phyloP scores from a whole-genome alignment of 2,329 filamentous ascomycete genomes.

The Stachybotrys chartarum region DNA sequence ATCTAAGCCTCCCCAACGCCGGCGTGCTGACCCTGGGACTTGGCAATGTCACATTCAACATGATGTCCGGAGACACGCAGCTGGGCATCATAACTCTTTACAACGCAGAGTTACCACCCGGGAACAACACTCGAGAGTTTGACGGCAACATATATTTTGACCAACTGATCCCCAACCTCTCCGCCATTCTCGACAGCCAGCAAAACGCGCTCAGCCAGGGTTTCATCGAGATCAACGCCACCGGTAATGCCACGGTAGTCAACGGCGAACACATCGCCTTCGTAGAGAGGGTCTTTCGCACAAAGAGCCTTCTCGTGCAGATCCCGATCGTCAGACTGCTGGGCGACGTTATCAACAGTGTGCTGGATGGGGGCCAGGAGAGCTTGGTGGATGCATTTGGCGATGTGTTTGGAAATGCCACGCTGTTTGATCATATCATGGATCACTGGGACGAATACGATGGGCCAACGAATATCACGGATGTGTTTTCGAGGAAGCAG shows the following conservation, averaged over 20 bases:
- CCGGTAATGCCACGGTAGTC: constrained; percentile 32
- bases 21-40: constrained; percentile 34
- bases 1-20: constrained; percentile 36
- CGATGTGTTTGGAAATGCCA: constrained; percentile 30
- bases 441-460: constrained; percentile 23
- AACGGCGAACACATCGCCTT: constrained; percentile 35
- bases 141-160: constrained; percentile 33
- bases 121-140: constrained; percentile 34
- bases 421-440: constrained; percentile 27
- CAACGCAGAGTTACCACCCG: constrained; percentile 31
- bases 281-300: constrained; percentile 35
- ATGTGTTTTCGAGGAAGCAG: neutral
- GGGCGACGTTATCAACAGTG: constrained; percentile 27
- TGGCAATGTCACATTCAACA: constrained; percentile 38
- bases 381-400: constrained; percentile 26
- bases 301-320: constrained; percentile 24
- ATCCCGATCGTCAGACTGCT: constrained; percentile 31
- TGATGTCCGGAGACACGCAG: constrained; percentile 29
- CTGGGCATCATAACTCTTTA: constrained; percentile 31
- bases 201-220: constrained; percentile 26
- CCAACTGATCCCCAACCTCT: constrained; percentile 32
- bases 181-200: constrained; percentile 29
- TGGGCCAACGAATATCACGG: neutral
- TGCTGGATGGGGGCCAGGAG: constrained; percentile 18
- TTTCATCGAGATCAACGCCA: constrained; percentile 31